Base-by-base conservation (phyloP, 371 early-diverging fungal species). In the Nematocida displodere region DNA sequence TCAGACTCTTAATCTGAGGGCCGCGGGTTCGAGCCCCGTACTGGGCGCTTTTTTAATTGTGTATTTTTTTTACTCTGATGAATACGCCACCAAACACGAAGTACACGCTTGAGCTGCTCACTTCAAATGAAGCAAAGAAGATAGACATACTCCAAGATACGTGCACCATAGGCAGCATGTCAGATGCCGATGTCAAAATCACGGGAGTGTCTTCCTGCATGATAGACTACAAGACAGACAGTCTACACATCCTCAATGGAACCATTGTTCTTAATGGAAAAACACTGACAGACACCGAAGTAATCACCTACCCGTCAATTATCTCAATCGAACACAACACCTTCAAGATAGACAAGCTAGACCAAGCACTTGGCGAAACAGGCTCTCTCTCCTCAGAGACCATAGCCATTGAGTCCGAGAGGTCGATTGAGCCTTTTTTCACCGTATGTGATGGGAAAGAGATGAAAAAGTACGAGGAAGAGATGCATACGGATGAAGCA, bases 1-100 rank as follows among this genome's bases (percentile, higher is more conserved):
- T 89, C 88, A 89, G 91, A 89, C 91, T 91, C 89, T 90, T 91
- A 90, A 91, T 89, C 90, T 89, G 87, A 89, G 89, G 90, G 91
- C 88, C 89, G 90, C 85, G 91, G 90, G 90, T 91, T 91, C 90
- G 90, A 90, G 88, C 88, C 91, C 89, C 90, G 85, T 88, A 86
- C 88, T 85, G 89, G 90, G 89, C 55, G 79, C n/a, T 44, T 53
- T 66, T 71, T 65, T 65, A 50, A 3, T 67, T 67, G 15, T 46
- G 42, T 67, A 39, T 44, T 56, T 67, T 56, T 54, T 58, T 40
- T 53, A 20, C 28, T 33, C 28, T 22, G 8, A 36, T 15, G 26
- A 44, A 63, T 24, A 15, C 28, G 4, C 34, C 3, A 33, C n/a
- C n/a, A 31, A 55, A 13, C 13, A 54, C 24, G 2, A 58, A 54